Evolutionary conservation across 1,284 basidiomycete genomes (phyloP).

Genomic region (Malassezia dermatis): DNA sequence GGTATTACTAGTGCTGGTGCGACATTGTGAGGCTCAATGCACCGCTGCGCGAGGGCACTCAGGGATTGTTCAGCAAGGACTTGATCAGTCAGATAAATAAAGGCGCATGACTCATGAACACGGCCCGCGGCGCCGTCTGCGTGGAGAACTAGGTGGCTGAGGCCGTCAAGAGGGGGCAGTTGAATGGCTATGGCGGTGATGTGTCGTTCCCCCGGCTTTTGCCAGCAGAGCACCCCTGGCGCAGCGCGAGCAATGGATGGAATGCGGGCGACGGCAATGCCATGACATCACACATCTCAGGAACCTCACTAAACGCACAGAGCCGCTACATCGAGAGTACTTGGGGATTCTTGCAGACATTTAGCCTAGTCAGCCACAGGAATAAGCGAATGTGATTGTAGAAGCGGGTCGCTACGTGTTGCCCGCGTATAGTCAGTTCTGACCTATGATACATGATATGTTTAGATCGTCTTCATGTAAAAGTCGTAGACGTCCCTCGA

Average conservation of each 20-base stretch:
- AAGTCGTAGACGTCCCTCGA: background rate
- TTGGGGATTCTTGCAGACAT: constrained; percentile 71
- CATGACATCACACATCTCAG: constrained; percentile 32
- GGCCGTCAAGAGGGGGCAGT: constrained; percentile 67
- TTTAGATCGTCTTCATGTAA: background rate
- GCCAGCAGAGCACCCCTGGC: constrained; percentile 77
- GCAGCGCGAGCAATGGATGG: constrained; percentile 57
- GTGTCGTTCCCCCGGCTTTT: constrained; percentile 46
- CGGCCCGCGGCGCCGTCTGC: constrained; percentile 84
- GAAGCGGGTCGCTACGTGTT: constrained; percentile 46
- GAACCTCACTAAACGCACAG: constrained; percentile 82
- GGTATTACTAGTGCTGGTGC: constrained; percentile 72
- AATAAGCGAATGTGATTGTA: constrained; percentile 68
- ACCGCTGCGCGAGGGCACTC: constrained; percentile 78
- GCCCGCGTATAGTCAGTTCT: constrained; percentile 42
- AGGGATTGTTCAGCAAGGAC: constrained; percentile 59
- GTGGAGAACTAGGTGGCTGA: constrained; percentile 68
- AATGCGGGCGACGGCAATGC: constrained; percentile 59
- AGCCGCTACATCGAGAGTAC: constrained; percentile 71
- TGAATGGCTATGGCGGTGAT: constrained; percentile 56
- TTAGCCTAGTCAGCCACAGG: constrained; percentile 54
- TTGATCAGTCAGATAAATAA: constrained; percentile 82
- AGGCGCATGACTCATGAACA: constrained; percentile 76
- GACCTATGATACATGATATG: background rate
- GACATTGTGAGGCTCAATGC: constrained; percentile 81